phyloP scores from a whole-genome alignment of 2,329 filamentous ascomycete species.

The Curvularia sp. region DNA sequence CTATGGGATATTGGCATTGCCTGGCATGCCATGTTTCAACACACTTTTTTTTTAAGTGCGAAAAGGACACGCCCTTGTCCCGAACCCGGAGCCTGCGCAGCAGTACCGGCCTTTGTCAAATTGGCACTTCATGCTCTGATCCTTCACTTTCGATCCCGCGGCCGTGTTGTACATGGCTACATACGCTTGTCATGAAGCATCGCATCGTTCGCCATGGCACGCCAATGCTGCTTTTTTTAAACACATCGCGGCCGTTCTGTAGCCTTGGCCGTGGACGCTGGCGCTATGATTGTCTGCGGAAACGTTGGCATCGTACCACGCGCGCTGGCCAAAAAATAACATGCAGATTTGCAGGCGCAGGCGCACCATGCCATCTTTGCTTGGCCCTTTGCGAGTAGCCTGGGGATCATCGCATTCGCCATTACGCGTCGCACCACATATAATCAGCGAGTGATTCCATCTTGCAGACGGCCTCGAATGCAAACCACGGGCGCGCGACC shows the following conservation, averaged over 20 bases:
- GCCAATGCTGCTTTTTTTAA: background rate
- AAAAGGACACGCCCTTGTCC: background rate
- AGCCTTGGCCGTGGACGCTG: conserved; percentile 4
- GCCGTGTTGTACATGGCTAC: background rate
- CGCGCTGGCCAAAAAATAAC: conserved; percentile 7
- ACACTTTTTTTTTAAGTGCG: background rate
- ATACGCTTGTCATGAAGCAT: background rate
- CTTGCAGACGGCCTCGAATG: conserved; percentile 4
- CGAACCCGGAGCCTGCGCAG: conserved; percentile 13
- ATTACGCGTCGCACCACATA: conserved; percentile 46
- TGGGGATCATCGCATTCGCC: conserved; percentile 6
- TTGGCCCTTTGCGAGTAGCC: conserved; percentile 10
- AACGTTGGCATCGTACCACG: conserved; percentile 6
- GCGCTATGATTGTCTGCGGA: conserved; percentile 9
- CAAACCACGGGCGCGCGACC: background rate
- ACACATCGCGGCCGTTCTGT: background rate
- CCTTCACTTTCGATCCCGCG: background rate
- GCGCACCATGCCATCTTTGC: conserved; percentile 7
- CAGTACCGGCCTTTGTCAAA: conserved; percentile 7
- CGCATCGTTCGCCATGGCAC: background rate
- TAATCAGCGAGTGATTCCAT: conserved; percentile 20
- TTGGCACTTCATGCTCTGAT: conserved; percentile 13
- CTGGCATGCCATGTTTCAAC: conserved; percentile 32
- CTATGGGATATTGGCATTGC: conserved; percentile 31
- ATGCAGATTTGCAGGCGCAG: background rate